phyloP scores from a whole-genome alignment of 495 filamentous ascomycete species.

The Terfezia boudieri region DNA sequence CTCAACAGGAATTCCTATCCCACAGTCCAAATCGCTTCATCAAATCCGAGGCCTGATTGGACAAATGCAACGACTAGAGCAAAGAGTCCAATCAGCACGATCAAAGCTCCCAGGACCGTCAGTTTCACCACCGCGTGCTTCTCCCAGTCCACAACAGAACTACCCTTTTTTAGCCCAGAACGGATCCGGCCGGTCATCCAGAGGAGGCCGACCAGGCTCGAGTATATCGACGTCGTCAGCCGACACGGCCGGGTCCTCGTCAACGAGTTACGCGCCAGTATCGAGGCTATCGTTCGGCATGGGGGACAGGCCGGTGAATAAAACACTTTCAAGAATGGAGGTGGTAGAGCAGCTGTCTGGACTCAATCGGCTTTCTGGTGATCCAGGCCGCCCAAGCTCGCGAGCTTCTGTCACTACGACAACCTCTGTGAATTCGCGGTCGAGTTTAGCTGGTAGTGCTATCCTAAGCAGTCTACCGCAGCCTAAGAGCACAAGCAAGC shows the following conservation, averaged over 20 bases:
- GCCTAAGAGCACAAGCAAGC: neutral
- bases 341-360: neutral
- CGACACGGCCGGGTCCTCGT: neutral
- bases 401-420: neutral
- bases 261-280: neutral
- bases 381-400: neutral
- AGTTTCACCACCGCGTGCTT: conserved; percentile 57
- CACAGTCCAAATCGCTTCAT: conserved; percentile 65
- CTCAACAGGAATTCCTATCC: conserved; percentile 28
- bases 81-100: conserved; percentile 75
- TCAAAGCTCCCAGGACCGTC: conserved; percentile 72
- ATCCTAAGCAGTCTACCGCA: neutral
- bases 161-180: conserved; percentile 6
- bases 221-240: conserved; percentile 8
- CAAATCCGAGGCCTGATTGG: conserved; percentile 84
- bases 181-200: conserved; percentile 11
- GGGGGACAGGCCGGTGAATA: neutral
- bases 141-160: conserved; percentile 36
- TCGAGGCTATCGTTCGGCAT: neutral
- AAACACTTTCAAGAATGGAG: neutral
- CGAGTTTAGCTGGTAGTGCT: neutral
- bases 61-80: conserved; percentile 90
- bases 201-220: conserved; percentile 14
- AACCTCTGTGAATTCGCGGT: neutral
- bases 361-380: neutral